Base-by-base conservation (phyloP, 495 filamentous ascomycete genomes). In the Tuber microsphaerosporum region DNA sequence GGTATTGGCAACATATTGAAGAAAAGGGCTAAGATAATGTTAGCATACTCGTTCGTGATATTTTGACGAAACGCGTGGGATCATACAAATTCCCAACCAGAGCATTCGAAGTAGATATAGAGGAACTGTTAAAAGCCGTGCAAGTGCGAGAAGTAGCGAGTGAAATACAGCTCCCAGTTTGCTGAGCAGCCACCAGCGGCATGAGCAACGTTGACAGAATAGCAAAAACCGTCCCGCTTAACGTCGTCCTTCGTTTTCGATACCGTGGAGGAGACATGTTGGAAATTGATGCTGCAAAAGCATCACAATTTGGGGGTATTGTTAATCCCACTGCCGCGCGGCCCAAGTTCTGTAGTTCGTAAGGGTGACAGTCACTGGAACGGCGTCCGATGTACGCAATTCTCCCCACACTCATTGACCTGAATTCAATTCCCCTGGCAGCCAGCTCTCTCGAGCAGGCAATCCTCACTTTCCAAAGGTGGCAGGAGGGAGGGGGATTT, bases 91-190 rank as follows among this genome's bases (percentile, higher is more conserved):
- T 84, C 65, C 87, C 88, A 74, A 88, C 87, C 71, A 97, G 83
- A 71, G 84, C 85, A 51, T 84, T 85, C 82, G 89, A 88, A 65
- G 90, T 94, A 45, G 93, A 94, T 61, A 99, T 89, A 5, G 92
- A 95, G 2, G 96, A 89, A 48, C 88, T 83, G 81, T 89, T 90
- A 84, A 97, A 99, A 43, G 94, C 94, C 73, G 92, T 86, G 85
- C 96, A 99, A 73, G 88, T 86, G 34, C 88, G 92, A 39, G 96
- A 97, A 61, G 87, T 90, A 68, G 88, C 84, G 42, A 99, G 88
- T 31, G 94, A 89, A 73, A 99, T 89, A 82, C 96, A 99, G 74
- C 74, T 74, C 41, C 76, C 74, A 51, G 74, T 14, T 69, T 77
- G 76, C 73, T 79, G 77, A 75, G 77, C 77, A 71, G 77, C 65